Percentiles rank a stretch among this genome's conserved stretches.
Evolutionary conservation across 208 protist species (phyloP).

Genomic region (Kentomonas sorsogonicus): DNA sequence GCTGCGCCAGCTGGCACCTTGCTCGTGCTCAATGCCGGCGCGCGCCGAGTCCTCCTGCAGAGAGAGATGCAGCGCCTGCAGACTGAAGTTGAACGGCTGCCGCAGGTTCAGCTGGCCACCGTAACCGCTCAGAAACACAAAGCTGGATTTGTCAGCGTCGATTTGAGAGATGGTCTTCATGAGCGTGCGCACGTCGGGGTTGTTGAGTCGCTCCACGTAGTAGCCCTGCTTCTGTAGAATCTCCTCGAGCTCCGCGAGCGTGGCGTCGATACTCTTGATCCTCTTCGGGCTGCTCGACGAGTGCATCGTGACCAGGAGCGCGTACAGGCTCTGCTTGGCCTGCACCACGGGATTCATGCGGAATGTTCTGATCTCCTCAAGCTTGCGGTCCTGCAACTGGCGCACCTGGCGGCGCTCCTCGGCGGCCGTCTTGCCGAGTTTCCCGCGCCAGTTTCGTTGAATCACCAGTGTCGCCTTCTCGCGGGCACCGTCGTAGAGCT

Average conservation of each 20-base stretch:
- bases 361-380: conserved; percentile 71
- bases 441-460: conserved; percentile 73
- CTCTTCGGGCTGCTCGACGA: conserved; percentile 34
- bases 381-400: conserved; percentile 50
- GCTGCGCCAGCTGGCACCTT: conserved; percentile 21
- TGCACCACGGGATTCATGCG: conserved; percentile 63
- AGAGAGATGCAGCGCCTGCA: conserved; percentile 51
- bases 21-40: conserved; percentile 39
- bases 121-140: conserved; percentile 85
- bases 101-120: conserved; percentile 64
- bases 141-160: conserved; percentile 51
- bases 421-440: conserved; percentile 38
- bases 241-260: conserved; percentile 34
- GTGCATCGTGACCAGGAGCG: conserved; percentile 72
- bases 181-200: conserved; percentile 38
- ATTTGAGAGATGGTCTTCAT: conserved; percentile 55
- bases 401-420: conserved; percentile 25
- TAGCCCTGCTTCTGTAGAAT: conserved; percentile 70
- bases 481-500: conserved; percentile 47
- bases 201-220: conserved; percentile 47
- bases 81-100: conserved; percentile 55
- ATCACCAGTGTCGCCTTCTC: conserved; percentile 69
- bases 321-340: conserved; percentile 51
- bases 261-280: conserved; percentile 38
- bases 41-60: conserved; percentile 55